These are phyloP conservation scores for Saturnispora saitoi DNA, from an alignment of 805 yeast genomes.

Conservation along the genomic window DNA sequence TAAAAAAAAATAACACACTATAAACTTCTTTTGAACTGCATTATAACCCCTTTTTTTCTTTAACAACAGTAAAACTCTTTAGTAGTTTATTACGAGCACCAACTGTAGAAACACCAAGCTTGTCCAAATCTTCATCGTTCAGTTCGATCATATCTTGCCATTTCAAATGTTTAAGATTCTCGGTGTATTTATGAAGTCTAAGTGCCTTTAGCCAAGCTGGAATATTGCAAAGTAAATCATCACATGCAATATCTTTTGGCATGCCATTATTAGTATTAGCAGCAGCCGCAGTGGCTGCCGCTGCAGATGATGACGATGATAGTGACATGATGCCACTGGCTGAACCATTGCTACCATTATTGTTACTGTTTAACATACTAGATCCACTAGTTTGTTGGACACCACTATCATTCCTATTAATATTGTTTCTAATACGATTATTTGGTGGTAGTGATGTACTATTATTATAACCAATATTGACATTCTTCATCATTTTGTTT, in stretches of 20 bases:
- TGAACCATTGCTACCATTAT: background rate
- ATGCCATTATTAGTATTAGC: slow-evolving; percentile 13
- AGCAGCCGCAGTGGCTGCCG: background rate
- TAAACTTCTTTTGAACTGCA: background rate
- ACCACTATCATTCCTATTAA: background rate
- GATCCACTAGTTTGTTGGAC: slow-evolving; percentile 2
- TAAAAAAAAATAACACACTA: background rate
- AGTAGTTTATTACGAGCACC: slow-evolving; percentile 93
- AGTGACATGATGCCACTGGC: background rate
- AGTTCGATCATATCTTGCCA: slow-evolving; percentile 77
- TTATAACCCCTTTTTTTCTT: slow-evolving; percentile 30
- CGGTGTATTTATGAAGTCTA: slow-evolving; percentile 90
- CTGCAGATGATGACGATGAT: too few relatives aligned
- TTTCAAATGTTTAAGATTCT: slow-evolving; percentile 58
- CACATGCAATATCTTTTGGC: slow-evolving; percentile 43
- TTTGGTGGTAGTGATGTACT: slow-evolving; percentile 13
- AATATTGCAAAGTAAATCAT: slow-evolving; percentile 57
- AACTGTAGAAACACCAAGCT: slow-evolving; percentile 80
- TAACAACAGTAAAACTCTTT: slow-evolving; percentile 83
- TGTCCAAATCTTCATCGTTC: slow-evolving; percentile 60
- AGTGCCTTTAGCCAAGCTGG: slow-evolving; percentile 89
- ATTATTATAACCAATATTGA: slow-evolving; percentile 1
- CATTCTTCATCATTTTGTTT: slow-evolving; percentile 6
- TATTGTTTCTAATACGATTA: slow-evolving; percentile 4
- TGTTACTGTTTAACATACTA: background rate